Evolutionary conservation across 805 yeast species (phyloP), one percentile per base, ranked within the genome.

Genomic region (Saccharomycopsis babjevae): DNA sequence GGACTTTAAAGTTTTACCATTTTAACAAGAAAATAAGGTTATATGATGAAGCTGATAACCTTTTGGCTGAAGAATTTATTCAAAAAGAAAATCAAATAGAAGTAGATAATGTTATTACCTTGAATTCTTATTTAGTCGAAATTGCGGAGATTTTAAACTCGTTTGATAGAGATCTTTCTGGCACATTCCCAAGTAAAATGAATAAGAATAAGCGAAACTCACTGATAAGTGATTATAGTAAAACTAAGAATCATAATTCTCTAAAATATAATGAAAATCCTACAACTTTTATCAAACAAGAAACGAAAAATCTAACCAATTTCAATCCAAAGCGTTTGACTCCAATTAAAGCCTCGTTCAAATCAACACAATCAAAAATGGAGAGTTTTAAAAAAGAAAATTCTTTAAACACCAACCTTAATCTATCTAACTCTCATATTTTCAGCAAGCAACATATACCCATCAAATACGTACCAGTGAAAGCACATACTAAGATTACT

Each of bases 21-120:
- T 73, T 79, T 66, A 82, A 82, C 68, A 76, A 76, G 52, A 80
- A 80, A 66, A 60, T 81, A 11, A 78, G 79, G 58, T 68, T 81
- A 22, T 70, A 68, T 57, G 76, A 75, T 62, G 77, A 73, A 15
- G 15, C 18, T 13, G 34, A 16, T 72, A 72, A 25, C 70, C 69
- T 25, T 67, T 77, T 60, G 39, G 62, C 74, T 22, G 79, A 76
- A 11, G 61, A 60, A 65, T 72, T 76, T 66, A 65, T 72, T 70
- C 20, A 67, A 64, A 52, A 64, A 56, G 57, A 64, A 61, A 58
- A 62, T 56, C 59, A 65, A 50, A 60, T 73, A 42, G 66, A 66
- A 40, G 64, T 64, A 28, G 71, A 68, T 28, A 67, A 64, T 15
- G 67, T 65, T 58, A 61, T 62, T 50, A 62, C 42, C 30, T 61